phyloP scores from a whole-genome alignment of 306 rosid genomes.

The Prunus dulcis region DNA sequence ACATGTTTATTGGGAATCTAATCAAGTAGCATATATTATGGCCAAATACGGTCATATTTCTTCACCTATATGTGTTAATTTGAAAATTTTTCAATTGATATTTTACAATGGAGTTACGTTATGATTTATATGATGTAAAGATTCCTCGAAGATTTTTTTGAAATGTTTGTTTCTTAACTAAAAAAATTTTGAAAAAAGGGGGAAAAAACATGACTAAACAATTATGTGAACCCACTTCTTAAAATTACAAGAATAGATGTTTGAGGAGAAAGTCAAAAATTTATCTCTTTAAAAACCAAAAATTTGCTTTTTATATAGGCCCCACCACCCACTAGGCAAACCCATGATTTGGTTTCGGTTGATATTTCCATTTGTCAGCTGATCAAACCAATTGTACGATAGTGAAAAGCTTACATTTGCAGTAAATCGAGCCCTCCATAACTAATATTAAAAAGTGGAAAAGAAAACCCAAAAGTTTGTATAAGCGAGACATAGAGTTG shows the following conservation, averaged over 20 bases:
- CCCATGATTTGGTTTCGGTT: background rate
- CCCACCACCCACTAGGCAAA: background rate
- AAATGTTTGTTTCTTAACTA: no score
- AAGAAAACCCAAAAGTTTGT: background rate
- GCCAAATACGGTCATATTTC: accelerated
- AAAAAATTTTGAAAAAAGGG: no score
- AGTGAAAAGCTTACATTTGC: background rate
- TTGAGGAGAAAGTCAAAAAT: background rate
- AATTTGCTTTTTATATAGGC: background rate
- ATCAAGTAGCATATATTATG: accelerated
- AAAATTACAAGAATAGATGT: background rate
- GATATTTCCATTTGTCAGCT: background rate
- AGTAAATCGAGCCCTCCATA: background rate
- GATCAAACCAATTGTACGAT: background rate
- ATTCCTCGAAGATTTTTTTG: no score
- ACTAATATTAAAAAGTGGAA: background rate
- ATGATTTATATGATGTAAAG: no score
- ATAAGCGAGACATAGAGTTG: background rate
- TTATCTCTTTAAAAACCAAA: no score
- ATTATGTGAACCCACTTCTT: background rate
- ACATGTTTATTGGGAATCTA: no score
- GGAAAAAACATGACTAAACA: no score
- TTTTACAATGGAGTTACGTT: no score
- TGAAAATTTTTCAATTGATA: accelerated
- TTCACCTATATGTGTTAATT: accelerated